A percentile compares a stretch with the other conserved stretches of the same genome.
Conservation (phyloP, 768 basidiomycete genomes). For the Lactifluus rugatus region DNA sequence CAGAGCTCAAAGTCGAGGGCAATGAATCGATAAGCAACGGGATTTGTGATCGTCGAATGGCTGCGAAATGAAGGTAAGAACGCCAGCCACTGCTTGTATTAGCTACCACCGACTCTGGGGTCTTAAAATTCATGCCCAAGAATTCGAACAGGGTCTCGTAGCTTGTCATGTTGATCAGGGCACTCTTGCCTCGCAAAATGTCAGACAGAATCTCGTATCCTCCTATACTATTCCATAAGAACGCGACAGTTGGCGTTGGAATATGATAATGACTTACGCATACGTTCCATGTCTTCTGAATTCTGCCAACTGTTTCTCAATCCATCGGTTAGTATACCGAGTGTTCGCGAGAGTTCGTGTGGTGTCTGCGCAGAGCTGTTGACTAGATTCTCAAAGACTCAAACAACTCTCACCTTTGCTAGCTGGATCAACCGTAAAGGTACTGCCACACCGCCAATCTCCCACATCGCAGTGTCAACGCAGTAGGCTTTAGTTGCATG, state of each 20-base stretch:
- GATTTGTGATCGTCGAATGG: constrained; percentile 73
- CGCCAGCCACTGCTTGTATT: not conserved
- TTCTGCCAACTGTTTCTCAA: constrained; percentile 84
- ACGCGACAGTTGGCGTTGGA: not conserved
- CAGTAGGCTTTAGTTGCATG: constrained; percentile 49
- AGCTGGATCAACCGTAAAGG: constrained; percentile 65
- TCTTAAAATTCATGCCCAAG: constrained; percentile 73
- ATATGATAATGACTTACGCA: constrained; percentile 47
- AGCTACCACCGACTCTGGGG: constrained; percentile 53
- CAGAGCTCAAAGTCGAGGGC: constrained; percentile 89
- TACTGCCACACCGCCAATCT: constrained; percentile 73
- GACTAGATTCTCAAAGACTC: not conserved
- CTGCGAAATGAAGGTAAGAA: constrained; percentile 30
- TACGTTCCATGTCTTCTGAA: constrained; percentile 87
- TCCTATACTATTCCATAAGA: constrained; percentile 33
- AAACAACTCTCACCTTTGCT: constrained; percentile 43
- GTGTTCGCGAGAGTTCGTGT: constrained; percentile 65
- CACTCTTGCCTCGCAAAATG: constrained; percentile 60
- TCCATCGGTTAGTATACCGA: constrained; percentile 67
- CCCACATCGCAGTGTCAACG: constrained; percentile 70
- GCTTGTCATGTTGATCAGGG: constrained; percentile 66
- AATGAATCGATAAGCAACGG: constrained; percentile 70
- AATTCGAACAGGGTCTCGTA: constrained; percentile 83
- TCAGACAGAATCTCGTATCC: constrained; percentile 82
- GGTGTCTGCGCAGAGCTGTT: constrained; percentile 39